phyloP scores from a whole-genome alignment of 1,139 yeast species.

The Scheffersomyces cryptocercus region DNA sequence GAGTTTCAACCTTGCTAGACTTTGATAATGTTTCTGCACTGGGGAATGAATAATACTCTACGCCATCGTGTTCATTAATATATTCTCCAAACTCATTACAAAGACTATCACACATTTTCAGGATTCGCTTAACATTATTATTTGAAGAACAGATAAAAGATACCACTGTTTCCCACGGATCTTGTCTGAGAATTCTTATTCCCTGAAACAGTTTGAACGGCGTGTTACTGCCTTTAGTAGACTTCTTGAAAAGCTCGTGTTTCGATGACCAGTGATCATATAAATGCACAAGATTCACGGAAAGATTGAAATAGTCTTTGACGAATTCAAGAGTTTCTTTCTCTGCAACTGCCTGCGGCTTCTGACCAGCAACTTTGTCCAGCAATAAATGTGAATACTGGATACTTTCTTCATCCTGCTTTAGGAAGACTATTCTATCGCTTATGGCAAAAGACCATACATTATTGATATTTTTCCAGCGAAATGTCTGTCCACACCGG shows the following conservation, averaged over 20 bases:
- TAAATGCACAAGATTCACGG: slow-evolving; percentile 53
- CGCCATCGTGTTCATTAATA: slow-evolving; percentile 56
- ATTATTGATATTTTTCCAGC: slow-evolving; percentile 63
- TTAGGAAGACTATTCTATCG: slow-evolving; percentile 52
- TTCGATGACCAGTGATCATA: slow-evolving; percentile 61
- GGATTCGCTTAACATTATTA: slow-evolving; percentile 89
- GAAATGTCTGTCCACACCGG: slow-evolving; percentile 86
- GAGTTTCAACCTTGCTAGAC: slow-evolving; percentile 38
- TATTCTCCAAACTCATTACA: slow-evolving; percentile 71
- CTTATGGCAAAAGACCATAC: slow-evolving; percentile 61
- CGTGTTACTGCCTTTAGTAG: slow-evolving; percentile 23
- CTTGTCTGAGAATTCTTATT: slow-evolving; percentile 81
- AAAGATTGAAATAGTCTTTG: slow-evolving; percentile 68
- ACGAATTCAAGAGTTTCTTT: slow-evolving; percentile 43
- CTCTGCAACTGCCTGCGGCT: background rate
- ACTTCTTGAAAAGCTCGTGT: slow-evolving; percentile 47
- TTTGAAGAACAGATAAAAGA: slow-evolving; percentile 95
- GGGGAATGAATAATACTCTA: slow-evolving; percentile 75
- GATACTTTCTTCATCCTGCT: slow-evolving; percentile 41
- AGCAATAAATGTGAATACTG: slow-evolving; percentile 34
- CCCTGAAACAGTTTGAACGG: slow-evolving; percentile 58
- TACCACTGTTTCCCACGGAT: slow-evolving; percentile 93
- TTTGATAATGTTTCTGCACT: slow-evolving; percentile 49
- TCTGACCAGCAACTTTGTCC: slow-evolving; percentile 2
- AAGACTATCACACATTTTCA: slow-evolving; percentile 86